Evolutionary conservation across 148 eudicot genomes (phyloP).

Genomic region (Rhododendron ferrugineum): DNA sequence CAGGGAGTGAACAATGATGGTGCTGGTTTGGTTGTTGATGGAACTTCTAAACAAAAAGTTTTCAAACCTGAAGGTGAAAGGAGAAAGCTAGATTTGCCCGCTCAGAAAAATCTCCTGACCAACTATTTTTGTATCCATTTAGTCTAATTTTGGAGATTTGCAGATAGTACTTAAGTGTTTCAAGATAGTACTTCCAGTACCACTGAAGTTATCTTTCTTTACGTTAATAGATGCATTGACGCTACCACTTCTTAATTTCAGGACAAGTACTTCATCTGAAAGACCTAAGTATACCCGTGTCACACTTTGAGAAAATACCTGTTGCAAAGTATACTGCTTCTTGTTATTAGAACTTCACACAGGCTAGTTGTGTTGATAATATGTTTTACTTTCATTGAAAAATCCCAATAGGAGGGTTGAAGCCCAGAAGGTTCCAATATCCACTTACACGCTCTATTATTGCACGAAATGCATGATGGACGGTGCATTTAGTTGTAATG

Average conservation of each 20-base stretch:
- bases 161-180: neutral
- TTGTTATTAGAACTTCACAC: neutral
- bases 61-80: conserved; percentile 46
- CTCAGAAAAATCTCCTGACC: conserved; percentile 80
- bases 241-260: neutral
- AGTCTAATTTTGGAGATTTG: neutral
- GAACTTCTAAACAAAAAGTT: conserved; percentile 42
- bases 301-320: neutral
- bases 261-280: neutral
- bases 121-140: conserved; percentile 96
- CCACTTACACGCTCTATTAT: neutral
- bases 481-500: neutral
- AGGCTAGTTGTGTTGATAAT: neutral
- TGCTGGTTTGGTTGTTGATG: conserved; percentile 21
- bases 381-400: neutral
- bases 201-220: neutral
- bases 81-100: conserved; percentile 84
- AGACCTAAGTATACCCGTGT: neutral
- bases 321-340: neutral
- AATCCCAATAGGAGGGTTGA: neutral
- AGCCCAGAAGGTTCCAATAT: neutral
- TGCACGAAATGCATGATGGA: neutral
- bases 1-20: conserved; percentile 36
- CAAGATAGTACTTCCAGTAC: neutral
- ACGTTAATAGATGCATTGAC: neutral